Evolutionary conservation across 2,329 filamentous ascomycete genomes (phyloP), one percentile per base, ranked within the genome.

Genomic region (Scedosporium apiospermum): DNA sequence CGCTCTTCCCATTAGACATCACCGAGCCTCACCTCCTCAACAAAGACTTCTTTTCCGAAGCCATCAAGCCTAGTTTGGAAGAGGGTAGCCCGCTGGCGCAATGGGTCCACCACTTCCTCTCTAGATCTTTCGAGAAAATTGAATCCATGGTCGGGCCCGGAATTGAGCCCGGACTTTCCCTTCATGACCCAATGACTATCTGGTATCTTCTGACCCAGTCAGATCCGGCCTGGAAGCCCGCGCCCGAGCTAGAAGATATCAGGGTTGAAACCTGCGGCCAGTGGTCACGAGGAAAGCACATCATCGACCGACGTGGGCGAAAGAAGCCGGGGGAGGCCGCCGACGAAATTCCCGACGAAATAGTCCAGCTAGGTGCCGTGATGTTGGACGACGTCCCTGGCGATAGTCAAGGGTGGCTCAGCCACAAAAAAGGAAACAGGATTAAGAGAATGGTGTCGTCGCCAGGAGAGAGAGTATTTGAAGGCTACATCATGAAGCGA

Each of bases 231-330:
- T 89, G 87, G 87, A 81, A 80, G 72, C 71, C 78, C 16, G 79
- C 82, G 1, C 73, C 77, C 14, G 78, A 81, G 63, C 85, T 80
- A 0, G 89, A 96, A 73, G 95, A 99, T 72, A 88, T 99, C 63
- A 83, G 95, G 21, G 80, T 99, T 49, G 95, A 99, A 76, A 96
- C 92, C 0, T 78, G 84, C 2, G 95, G 93, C 1, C 95, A 98
- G 77, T 99, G 95, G 95, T 96, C 93, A 57, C 82, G 91, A 63
- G 93, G 95, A 1, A 93, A 95, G 87, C 93, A 92, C 70, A 82
- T 98, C 38, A 79, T 92, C 49, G 95, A 99, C 78, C 81, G 86
- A 42, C 82, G 95, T 55, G 75, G 85, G 62, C 78, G 76, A 65
- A 84, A 85, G 70, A 79, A 78, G 5, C 80, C 75, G 10, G 49